Evolutionary conservation across 352 stramenopile genomes (phyloP).

Genomic region (Pythium sukuiense): DNA sequence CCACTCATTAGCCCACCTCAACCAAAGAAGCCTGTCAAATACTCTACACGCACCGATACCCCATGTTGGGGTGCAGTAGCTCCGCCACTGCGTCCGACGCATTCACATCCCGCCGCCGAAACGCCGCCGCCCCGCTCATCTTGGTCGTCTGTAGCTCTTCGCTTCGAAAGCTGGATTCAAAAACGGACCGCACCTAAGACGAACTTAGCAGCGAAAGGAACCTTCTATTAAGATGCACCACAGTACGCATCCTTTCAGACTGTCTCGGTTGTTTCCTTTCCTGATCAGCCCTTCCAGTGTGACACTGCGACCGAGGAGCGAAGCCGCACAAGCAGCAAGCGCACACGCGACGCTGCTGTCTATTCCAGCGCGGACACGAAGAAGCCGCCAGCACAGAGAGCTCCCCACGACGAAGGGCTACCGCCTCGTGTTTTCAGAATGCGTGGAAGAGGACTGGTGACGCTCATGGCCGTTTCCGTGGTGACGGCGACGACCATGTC

Average conservation of each 20-base stretch:
- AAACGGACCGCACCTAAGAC: conserved; percentile 9
- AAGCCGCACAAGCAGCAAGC: background rate
- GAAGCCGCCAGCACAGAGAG: background rate
- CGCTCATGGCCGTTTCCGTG: conserved; percentile 24
- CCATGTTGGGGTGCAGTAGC: conserved; percentile 62
- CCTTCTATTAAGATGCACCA: conserved; percentile 1
- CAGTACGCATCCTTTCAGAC: conserved; percentile 7
- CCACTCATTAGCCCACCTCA: background rate
- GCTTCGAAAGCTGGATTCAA: background rate
- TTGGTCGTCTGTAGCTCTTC: background rate
- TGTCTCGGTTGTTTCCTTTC: conserved; percentile 25
- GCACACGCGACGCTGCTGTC: background rate
- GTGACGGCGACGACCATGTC: conserved; percentile 19
- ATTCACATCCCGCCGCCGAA: conserved; percentile 65
- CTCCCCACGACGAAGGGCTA: background rate
- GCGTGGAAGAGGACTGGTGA: conserved; percentile 12
- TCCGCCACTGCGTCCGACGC: conserved; percentile 65
- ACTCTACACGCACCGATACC: conserved; percentile 37
- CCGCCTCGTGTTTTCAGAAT: conserved; percentile 1
- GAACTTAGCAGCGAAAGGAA: conserved; percentile 1
- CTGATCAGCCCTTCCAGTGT: conserved; percentile 22
- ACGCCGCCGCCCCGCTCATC: conserved; percentile 47
- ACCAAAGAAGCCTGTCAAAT: background rate
- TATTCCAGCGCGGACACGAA: background rate
- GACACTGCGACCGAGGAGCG: conserved; percentile 14